Evolutionary conservation across 371 early-diverging fungal species (phyloP), one percentile per base, ranked within the genome.

Genomic region (Rhizopus microsporus): DNA sequence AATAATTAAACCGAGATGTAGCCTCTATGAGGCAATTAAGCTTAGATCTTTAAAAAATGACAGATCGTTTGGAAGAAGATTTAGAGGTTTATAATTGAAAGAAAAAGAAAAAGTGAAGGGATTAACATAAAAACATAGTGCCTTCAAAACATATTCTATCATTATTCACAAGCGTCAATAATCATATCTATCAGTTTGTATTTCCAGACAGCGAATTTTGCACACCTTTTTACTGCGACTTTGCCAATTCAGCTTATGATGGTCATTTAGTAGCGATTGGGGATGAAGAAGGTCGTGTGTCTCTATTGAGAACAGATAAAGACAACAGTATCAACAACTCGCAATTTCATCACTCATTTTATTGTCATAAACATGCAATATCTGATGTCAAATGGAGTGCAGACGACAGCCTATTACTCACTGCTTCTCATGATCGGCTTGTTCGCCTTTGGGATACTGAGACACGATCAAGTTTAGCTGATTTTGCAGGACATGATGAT

Each of bases 371-470:
- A 31, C 83, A 85, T 54, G 80, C 84, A n/a, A 72, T 87, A 3
- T 71, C 82, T 37, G 84, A 86, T 62, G 62, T 86, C 16, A 71
- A 76, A 46, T 89, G 86, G 86, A 77, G 78, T 48, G 16, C 51
- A 3, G 81, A 84, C 46, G 86, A 87, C 63, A 51, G 58, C 4
- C 52, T 68, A 23, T 44, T 85, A 15, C 71, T 84, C 5, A 87
- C 88, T 5, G 84, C 80, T 13, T 72, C 87, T 4, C 84, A 82
- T 34, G 91, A 91, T 65, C 72, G 75, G 35, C 60, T 74, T 1
- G 75, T 78, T 7, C 51, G 75, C 1, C 39, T 91, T n/a, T 88
- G 85, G 85, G 89, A 89, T 65, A 74, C 81, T 5, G 84, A 85
- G 38, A 70, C 63, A 7, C 60, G 67, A 38, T 39, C 63, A 13